phyloP scores from a whole-genome alignment of 2,329 filamentous ascomycete genomes.

The Blumeriella jaapii region DNA sequence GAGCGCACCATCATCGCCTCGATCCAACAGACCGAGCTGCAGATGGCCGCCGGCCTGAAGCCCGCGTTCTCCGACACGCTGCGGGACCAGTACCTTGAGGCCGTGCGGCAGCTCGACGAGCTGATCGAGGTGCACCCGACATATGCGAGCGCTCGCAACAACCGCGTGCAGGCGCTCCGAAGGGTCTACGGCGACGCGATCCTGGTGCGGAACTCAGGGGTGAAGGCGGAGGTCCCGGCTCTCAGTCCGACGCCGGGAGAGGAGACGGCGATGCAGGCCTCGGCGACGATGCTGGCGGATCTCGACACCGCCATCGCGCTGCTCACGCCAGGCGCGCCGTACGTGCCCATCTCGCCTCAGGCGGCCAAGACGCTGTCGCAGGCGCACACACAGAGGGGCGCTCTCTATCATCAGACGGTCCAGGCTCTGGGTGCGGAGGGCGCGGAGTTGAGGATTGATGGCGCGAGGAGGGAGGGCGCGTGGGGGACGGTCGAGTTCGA shows the following conservation, averaged over 20 bases:
- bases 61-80: conserved; percentile 20
- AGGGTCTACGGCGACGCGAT: conserved; percentile 51
- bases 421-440: conserved; percentile 25
- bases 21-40: conserved; percentile 44
- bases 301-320: conserved; percentile 47
- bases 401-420: conserved; percentile 48
- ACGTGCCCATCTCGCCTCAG: conserved; percentile 47
- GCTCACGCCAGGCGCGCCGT: conserved; percentile 40
- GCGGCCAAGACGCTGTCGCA: conserved; percentile 55
- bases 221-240: no score
- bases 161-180: conserved; percentile 57
- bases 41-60: conserved; percentile 34
- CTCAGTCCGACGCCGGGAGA: no score
- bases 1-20: conserved; percentile 42
- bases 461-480: conserved; percentile 31
- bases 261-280: no score
- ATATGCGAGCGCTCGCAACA: conserved; percentile 65
- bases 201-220: conserved; percentile 34
- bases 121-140: conserved; percentile 47
- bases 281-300: conserved; percentile 36
- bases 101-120: conserved; percentile 38
- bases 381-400: conserved; percentile 61
- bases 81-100: conserved; percentile 35
- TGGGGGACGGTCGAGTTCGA: conserved; percentile 49
- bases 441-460: conserved; percentile 30